These are phyloP conservation scores for Fusarium dlaminii DNA, from an alignment of 2,329 filamentous ascomycete species.

Conservation along the genomic window DNA sequence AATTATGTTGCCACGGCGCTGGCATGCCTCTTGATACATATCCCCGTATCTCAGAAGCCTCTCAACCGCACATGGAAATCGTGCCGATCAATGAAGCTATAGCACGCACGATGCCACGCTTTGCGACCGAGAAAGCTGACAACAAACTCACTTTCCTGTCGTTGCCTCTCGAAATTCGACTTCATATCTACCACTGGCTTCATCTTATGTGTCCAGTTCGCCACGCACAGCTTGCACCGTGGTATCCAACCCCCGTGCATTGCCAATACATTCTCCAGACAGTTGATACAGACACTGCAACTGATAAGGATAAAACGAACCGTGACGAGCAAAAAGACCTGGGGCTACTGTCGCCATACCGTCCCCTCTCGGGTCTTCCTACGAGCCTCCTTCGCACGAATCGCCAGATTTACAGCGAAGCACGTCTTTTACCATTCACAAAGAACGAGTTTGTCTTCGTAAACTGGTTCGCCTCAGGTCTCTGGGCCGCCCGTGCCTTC, in stretches of 20 bases:
- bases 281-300: background rate
- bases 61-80: slow-evolving; percentile 15
- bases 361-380: slow-evolving; percentile 53
- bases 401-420: slow-evolving; percentile 55
- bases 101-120: slow-evolving; percentile 7
- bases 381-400: slow-evolving; percentile 51
- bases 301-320: background rate
- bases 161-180: slow-evolving; percentile 57
- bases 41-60: background rate
- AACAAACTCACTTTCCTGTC: slow-evolving; percentile 39
- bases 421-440: slow-evolving; percentile 52
- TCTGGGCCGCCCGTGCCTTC: slow-evolving; percentile 53
- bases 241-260: slow-evolving; percentile 50
- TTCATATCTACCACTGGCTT: slow-evolving; percentile 57
- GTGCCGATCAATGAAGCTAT: slow-evolving; percentile 4
- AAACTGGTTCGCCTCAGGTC: slow-evolving; percentile 57
- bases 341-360: slow-evolving; percentile 45
- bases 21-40: slow-evolving; percentile 4
- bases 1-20: slow-evolving; percentile 25
- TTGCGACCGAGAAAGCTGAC: background rate
- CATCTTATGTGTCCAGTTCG: slow-evolving; percentile 50
- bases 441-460: slow-evolving; percentile 58
- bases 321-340: background rate
- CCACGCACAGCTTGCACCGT: slow-evolving; percentile 52
- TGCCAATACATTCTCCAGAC: slow-evolving; percentile 46